A percentile compares a stretch with the other conserved stretches of the same genome.
These are phyloP conservation scores for Bipolaris sorokiniana DNA, from an alignment of 2,329 filamentous ascomycete genomes.

Conservation along the genomic window DNA sequence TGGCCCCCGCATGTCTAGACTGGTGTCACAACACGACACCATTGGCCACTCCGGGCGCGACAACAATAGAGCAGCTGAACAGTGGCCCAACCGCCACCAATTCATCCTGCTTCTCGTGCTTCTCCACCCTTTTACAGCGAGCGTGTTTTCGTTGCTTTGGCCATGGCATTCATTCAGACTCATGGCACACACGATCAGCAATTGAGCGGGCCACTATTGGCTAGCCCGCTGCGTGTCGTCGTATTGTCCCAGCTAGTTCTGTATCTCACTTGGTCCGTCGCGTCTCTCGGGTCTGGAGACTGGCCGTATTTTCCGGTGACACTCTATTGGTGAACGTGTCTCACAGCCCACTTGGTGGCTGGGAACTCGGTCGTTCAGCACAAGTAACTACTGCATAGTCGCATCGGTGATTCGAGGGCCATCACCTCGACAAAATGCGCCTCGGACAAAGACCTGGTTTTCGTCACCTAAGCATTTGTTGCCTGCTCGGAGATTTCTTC, in stretches of 20 bases:
- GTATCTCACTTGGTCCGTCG: slow-evolving; percentile 15
- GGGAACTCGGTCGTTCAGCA: slow-evolving; percentile 27
- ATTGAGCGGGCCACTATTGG: slow-evolving; percentile 16
- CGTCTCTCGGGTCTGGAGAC: slow-evolving; percentile 24
- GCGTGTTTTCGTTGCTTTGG: neutral
- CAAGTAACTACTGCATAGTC: slow-evolving; percentile 28
- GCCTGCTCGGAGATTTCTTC: slow-evolving; percentile 22
- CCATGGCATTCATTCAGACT: slow-evolving; percentile 8
- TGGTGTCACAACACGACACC: slow-evolving; percentile 25
- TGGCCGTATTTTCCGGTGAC: slow-evolving; percentile 21
- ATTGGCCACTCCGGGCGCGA: slow-evolving; percentile 12
- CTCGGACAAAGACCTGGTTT: slow-evolving; percentile 27
- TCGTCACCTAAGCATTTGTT: slow-evolving; percentile 25
- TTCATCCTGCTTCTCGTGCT: slow-evolving; percentile 9
- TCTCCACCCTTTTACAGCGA: slow-evolving; percentile 12
- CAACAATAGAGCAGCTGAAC: slow-evolving; percentile 24
- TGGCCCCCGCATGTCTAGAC: slow-evolving; percentile 26
- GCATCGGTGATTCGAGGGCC: slow-evolving; percentile 31
- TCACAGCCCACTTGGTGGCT: slow-evolving; percentile 36
- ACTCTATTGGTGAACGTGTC: slow-evolving; percentile 36
- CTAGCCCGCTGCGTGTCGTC: slow-evolving; percentile 9
- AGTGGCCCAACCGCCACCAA: slow-evolving; percentile 20
- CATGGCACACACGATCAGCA: slow-evolving; percentile 11
- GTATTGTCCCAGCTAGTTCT: slow-evolving; percentile 3
- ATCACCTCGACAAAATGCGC: slow-evolving; percentile 24